Conservation (phyloP, 257 asterid species). For the Jasminum sambac region DNA sequence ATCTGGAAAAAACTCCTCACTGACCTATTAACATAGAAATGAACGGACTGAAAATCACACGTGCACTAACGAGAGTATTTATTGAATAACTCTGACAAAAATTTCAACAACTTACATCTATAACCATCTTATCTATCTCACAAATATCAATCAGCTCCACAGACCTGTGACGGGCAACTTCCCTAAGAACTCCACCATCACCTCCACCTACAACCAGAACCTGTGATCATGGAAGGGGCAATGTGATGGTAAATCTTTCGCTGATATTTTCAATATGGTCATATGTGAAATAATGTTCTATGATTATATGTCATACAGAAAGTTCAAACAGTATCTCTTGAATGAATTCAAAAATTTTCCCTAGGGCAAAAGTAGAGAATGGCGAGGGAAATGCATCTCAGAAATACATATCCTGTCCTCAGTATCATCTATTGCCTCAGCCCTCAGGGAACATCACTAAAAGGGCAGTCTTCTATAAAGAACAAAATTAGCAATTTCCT, state of each 20-base stretch:
- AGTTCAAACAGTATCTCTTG: neutral
- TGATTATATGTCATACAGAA: neutral
- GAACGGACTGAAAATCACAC: slow-evolving; percentile 8
- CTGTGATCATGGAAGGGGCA: slow-evolving; percentile 41
- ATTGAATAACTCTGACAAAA: slow-evolving; percentile 4
- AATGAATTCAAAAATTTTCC: neutral
- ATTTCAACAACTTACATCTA: slow-evolving; percentile 65
- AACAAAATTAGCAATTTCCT: neutral
- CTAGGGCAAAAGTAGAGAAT: neutral
- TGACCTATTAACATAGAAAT: slow-evolving; percentile 55
- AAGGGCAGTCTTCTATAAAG: neutral
- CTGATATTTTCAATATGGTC: neutral
- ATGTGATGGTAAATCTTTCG: neutral
- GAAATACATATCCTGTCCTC: neutral
- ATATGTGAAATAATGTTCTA: neutral
- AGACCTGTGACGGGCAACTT: slow-evolving; percentile 87
- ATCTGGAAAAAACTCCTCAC: slow-evolving; percentile 86
- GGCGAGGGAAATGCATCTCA: neutral
- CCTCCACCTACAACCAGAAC: slow-evolving; percentile 99
- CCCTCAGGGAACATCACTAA: neutral
- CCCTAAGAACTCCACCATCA: slow-evolving; percentile 98
- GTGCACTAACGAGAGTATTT: slow-evolving; percentile 5
- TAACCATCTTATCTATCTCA: slow-evolving; percentile 95
- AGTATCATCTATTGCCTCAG: neutral
- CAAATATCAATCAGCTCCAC: slow-evolving; percentile 90